Conservation (phyloP, 768 basidiomycete genomes). For the Mycena kentingensis region DNA sequence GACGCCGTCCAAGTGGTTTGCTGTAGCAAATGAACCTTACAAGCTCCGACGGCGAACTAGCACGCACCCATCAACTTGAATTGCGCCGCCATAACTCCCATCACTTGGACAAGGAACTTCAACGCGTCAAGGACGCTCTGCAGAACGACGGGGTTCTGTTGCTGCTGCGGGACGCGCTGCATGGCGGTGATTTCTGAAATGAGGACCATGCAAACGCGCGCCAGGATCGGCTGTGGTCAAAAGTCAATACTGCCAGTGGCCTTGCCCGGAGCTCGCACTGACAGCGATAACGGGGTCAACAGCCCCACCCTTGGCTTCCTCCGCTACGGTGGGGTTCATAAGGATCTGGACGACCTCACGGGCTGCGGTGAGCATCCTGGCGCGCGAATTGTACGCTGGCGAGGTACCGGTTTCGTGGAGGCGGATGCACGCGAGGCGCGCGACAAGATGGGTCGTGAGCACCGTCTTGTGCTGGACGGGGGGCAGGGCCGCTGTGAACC, state of each 20-base stretch:
- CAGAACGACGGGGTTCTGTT: background rate
- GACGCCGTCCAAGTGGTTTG: background rate
- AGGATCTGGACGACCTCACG: slow-evolving; percentile 10
- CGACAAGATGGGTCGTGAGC: slow-evolving; percentile 29
- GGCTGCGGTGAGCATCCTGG: slow-evolving; percentile 8
- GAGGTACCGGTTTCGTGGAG: slow-evolving; percentile 26
- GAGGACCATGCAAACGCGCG: background rate
- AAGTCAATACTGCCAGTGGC: background rate
- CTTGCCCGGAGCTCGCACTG: background rate
- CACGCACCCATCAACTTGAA: background rate
- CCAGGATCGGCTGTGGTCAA: background rate
- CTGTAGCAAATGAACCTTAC: background rate
- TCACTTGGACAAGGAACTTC: background rate
- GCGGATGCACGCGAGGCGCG: slow-evolving; percentile 29
- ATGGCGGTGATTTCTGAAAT: background rate
- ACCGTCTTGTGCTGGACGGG: slow-evolving; percentile 14
- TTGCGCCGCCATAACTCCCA: background rate
- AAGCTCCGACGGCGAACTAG: background rate
- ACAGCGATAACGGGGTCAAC: slow-evolving; percentile 21
- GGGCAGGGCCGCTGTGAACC: slow-evolving; percentile 6
- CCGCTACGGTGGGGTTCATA: slow-evolving; percentile 3
- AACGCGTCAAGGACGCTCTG: background rate
- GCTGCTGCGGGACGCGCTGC: background rate
- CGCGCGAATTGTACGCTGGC: slow-evolving; percentile 8
- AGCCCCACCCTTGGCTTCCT: slow-evolving; percentile 5